These are phyloP conservation scores for Saturnispora besseyi DNA, from an alignment of 805 yeast genomes.

Conservation along the genomic window DNA sequence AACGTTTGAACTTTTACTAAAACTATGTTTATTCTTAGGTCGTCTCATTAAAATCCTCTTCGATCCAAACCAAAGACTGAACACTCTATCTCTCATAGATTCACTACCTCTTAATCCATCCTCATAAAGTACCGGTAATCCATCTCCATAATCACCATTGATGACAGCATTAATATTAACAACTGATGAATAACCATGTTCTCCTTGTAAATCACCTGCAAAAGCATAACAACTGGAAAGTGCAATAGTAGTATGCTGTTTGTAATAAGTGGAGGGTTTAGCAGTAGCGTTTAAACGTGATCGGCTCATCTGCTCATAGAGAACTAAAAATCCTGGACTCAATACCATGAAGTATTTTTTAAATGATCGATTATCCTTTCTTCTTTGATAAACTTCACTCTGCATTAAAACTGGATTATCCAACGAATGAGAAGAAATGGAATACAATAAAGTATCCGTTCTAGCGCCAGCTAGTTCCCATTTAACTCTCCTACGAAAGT, in stretches of 20 bases:
- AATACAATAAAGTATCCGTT: slow-evolving; percentile 46
- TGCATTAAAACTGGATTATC: slow-evolving; percentile 50
- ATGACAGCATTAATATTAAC: not conserved
- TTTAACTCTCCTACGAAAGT: slow-evolving; percentile 21
- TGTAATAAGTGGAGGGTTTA: slow-evolving; percentile 39
- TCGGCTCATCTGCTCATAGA: slow-evolving; percentile 46
- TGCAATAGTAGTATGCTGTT: slow-evolving; percentile 50
- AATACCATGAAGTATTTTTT: slow-evolving; percentile 50
- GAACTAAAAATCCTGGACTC: slow-evolving; percentile 58
- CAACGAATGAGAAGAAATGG: slow-evolving; percentile 50
- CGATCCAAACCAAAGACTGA: slow-evolving; percentile 76
- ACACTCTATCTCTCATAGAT: slow-evolving; percentile 64
- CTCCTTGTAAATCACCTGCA: slow-evolving; percentile 35
- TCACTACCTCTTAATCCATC: slow-evolving; percentile 86
- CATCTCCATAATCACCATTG: slow-evolving; percentile 36
- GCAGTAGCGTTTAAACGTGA: slow-evolving; percentile 34
- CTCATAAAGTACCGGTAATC: slow-evolving; percentile 61
- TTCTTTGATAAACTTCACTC: slow-evolving; percentile 64
- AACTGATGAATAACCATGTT: slow-evolving; percentile 16
- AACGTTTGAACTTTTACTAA: not conserved
- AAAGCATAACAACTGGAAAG: slow-evolving; percentile 64
- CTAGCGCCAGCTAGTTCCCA: slow-evolving; percentile 47
- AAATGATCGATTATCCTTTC: slow-evolving; percentile 61
- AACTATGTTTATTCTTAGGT: not conserved
- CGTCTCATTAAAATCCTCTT: slow-evolving; percentile 38